These are phyloP conservation scores for Leccinum imitatum DNA, from an alignment of 768 basidiomycete species.

Conservation along the genomic window DNA sequence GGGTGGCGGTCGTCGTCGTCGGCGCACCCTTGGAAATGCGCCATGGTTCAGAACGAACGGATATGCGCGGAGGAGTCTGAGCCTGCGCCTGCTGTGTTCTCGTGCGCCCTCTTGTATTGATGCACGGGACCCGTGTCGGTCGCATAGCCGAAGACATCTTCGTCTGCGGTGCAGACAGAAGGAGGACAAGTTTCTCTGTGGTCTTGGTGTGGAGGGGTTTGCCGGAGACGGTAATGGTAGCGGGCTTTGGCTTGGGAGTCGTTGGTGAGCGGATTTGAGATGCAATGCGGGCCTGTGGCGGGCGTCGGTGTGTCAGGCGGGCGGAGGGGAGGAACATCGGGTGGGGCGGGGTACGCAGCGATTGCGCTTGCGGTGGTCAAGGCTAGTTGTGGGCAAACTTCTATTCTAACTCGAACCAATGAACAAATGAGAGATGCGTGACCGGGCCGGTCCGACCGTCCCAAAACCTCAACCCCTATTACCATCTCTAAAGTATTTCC, in stretches of 20 bases:
- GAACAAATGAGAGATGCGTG: too few species aligned
- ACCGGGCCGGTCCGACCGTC: too few species aligned
- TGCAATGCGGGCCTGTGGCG: conserved; percentile 20
- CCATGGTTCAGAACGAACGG: too few species aligned
- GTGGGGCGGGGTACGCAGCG: conserved; percentile 19
- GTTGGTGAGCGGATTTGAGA: conserved; percentile 17
- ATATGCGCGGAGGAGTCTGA: too few species aligned
- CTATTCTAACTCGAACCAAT: too few species aligned
- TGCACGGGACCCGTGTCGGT: conserved; percentile 59
- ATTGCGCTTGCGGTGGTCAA: neutral
- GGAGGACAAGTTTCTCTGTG: conserved; percentile 86
- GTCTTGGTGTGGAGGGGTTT: conserved; percentile 84
- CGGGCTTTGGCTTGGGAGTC: conserved; percentile 17
- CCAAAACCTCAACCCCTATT: too few species aligned
- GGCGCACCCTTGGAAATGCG: too few species aligned
- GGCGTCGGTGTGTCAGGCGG: conserved; percentile 25
- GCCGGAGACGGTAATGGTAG: conserved; percentile 19
- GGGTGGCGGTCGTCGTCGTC: too few species aligned
- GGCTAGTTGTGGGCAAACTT: too few species aligned
- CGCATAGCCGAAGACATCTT: conserved; percentile 59
- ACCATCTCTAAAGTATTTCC: too few species aligned
- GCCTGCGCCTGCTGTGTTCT: too few species aligned
- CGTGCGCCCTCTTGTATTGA: conserved; percentile 64
- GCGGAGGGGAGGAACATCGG: conserved; percentile 21
- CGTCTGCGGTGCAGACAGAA: conserved; percentile 91